Conservation (phyloP, 2,329 filamentous ascomycete species). For the Ophiostoma australiae region DNA sequence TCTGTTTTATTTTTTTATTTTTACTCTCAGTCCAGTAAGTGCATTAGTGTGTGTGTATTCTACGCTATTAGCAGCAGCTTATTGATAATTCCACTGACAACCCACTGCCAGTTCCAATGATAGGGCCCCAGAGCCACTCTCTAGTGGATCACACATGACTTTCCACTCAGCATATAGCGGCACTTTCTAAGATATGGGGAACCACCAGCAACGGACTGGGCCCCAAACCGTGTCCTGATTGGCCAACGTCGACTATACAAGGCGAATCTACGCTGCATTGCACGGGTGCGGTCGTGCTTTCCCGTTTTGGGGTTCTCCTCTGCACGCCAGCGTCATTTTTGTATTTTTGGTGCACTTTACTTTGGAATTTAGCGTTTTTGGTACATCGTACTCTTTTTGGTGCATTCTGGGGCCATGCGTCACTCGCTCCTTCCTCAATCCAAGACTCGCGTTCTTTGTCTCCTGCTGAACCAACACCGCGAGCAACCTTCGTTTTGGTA, state of each 20-base stretch:
- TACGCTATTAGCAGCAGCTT: conserved; percentile 8
- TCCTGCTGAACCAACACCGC: background rate
- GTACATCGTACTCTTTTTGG: background rate
- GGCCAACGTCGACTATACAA: background rate
- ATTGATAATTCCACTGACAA: background rate
- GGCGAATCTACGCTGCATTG: conserved; percentile 8
- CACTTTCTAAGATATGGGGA: conserved; percentile 11
- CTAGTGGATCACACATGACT: background rate
- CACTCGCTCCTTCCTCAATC: conserved; percentile 11
- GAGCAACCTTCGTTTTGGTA: background rate
- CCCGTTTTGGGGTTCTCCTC: conserved; percentile 4
- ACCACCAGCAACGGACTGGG: background rate
- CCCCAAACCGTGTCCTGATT: background rate
- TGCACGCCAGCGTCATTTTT: conserved; percentile 6
- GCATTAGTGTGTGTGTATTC: background rate
- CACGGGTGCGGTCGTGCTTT: conserved; percentile 2
- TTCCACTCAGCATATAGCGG: background rate
- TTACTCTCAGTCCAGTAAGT: background rate
- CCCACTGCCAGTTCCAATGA: background rate
- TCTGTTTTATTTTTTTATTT: too few relatives aligned
- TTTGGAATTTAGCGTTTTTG: too few relatives aligned
- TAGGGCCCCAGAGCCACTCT: background rate
- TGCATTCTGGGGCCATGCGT: background rate
- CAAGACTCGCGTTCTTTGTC: conserved; percentile 1
- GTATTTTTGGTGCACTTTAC: background rate